Evolutionary conservation across 345 rosid genomes (phyloP).

Genomic region (Salix dunnii): DNA sequence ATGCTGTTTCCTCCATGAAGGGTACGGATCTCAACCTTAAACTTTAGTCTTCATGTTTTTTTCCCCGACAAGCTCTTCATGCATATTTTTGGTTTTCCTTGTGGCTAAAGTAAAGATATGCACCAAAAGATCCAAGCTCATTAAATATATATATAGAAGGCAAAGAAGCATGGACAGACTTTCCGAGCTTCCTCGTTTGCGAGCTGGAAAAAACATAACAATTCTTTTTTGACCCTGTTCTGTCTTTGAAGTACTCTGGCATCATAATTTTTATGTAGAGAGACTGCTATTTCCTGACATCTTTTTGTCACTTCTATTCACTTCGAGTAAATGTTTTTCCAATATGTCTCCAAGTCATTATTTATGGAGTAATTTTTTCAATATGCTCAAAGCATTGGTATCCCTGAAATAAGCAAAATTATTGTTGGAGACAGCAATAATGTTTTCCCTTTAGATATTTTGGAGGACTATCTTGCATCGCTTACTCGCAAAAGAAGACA

Average conservation of each 20-base stretch:
- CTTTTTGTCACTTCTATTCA: not conserved
- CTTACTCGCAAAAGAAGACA: not conserved
- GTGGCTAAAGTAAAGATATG: no score
- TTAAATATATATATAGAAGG: not conserved
- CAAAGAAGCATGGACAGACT: not conserved
- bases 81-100: not conserved
- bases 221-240: not conserved
- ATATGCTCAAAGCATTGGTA: not conserved
- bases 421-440: not conserved
- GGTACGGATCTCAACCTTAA: constrained; percentile 14
- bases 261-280: constrained; percentile 7
- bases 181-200: constrained; percentile 11
- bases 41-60: not conserved
- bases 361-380: not conserved
- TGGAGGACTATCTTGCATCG: not conserved
- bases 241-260: not conserved
- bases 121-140: no score
- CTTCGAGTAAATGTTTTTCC: not conserved
- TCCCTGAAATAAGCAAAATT: not conserved
- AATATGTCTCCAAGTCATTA: not conserved
- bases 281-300: not conserved
- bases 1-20: constrained; percentile 44
- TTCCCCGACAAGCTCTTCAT: not conserved
- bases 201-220: not conserved
- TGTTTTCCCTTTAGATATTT: no score